These are phyloP conservation scores for Zoysia japonica DNA, from an alignment of 176 grass and related monocot genomes.

Conservation along the genomic window DNA sequence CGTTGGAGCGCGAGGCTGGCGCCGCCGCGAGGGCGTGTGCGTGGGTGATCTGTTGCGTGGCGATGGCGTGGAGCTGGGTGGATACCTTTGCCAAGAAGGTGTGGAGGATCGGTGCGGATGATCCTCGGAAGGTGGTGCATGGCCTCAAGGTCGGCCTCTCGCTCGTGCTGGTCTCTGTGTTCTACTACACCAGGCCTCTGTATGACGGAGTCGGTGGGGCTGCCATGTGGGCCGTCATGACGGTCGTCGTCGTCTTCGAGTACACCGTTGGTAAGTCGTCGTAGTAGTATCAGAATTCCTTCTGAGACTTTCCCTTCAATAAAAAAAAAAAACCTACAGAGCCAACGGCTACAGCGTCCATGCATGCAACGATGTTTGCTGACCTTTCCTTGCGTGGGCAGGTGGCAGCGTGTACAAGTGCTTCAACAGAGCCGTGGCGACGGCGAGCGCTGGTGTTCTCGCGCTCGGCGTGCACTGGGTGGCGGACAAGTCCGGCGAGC, in stretches of 20 bases:
- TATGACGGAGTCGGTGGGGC: conserved; percentile 57
- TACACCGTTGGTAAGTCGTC: conserved; percentile 72
- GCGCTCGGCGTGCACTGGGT: conserved; percentile 79
- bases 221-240: conserved; percentile 72
- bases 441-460: conserved; percentile 60
- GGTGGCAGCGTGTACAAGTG: conserved; percentile 91
- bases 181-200: conserved; percentile 65
- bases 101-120: conserved; percentile 56
- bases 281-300: background rate
- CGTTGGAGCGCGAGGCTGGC: conserved; percentile 34
- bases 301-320: too few species aligned
- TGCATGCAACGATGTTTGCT: background rate
- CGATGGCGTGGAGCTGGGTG: background rate
- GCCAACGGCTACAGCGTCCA: background rate
- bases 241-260: conserved; percentile 73
- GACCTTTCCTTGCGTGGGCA: conserved; percentile 23
- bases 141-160: conserved; percentile 63
- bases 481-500: conserved; percentile 60
- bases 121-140: conserved; percentile 60
- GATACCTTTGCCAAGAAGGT: conserved; percentile 36
- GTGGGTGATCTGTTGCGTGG: conserved; percentile 22
- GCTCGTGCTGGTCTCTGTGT: conserved; percentile 61
- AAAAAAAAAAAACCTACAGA: too few species aligned
- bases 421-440: conserved; percentile 77
- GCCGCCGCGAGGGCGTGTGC: conserved; percentile 4